Base-by-base conservation (phyloP, 108 stramenopile species). In the Nitzschia sp. region DNA sequence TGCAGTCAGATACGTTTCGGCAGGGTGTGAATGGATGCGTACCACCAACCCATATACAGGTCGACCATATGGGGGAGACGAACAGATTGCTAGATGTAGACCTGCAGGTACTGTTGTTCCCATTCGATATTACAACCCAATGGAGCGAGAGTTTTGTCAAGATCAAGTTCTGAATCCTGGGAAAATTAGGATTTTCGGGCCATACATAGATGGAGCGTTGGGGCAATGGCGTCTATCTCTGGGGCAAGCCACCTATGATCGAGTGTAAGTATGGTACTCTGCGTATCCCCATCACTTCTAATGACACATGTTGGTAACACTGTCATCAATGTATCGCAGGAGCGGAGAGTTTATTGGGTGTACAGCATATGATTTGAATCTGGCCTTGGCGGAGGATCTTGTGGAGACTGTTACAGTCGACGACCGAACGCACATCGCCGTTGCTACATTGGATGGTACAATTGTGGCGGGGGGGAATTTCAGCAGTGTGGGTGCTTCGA, bases 11-110 rank as follows among this genome's bases (percentile, higher is more conserved):
- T 86, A 81, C 58, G 42, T 53, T 37, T 80, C 76, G 51, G 41
- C 67, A 15, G 85, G 85, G 10, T 86, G 85, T 50, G 82, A 83
- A 19, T 86, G 85, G 85, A 76, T 86, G 80, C 41, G 56, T 14
- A 50, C 44, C 9, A 67, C 44, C 0, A 83, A 86, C 54, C 67
- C 67, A 0, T 54, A 50, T 21, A 76, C 60, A 8, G 56, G 73
- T 10, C 39, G 53, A 14, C 84, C 79, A 1, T 69, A 56, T 62
- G 81, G 62, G 22, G 64, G 67, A 37, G 68, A 69, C 3, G 77
- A 83, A 54, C 79, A 77, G 53, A 84, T 81, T 51, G 43, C 56
- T 21, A 48, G 74, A 11, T 86, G 85, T 61, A 73, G 71, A 63
- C 70, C 77, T 15, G 52, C 67, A 38, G 82, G 82, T 15, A 68